Evolutionary conservation across 345 rosid genomes (phyloP), one percentile per base, ranked within the genome.

Genomic region (Populus alba): DNA sequence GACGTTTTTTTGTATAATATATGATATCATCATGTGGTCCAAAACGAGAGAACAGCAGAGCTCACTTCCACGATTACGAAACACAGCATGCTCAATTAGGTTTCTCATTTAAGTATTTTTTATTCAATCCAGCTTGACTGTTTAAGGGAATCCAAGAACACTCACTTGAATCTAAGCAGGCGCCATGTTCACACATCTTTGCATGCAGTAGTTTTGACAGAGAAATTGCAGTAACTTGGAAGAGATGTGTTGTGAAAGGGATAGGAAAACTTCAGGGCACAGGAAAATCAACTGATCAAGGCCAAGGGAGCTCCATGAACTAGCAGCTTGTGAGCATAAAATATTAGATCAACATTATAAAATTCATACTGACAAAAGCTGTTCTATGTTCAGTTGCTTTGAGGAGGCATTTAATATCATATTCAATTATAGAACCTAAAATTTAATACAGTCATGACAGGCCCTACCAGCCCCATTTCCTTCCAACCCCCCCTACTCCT

Each of bases 391-490:
- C 6, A 51, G 71, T 72, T 66, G 82, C 17, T 71, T 66, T 12
- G 74, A 37, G 67, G 27, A 20, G 27, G 55, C 74, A 70, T 79
- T 79, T 38, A 83, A 55, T 71, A 72, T 27, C n/a, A 45, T 66
- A 84, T 79, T 86, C 8, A 86, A 78, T 83, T 76, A 11, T 33
- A 6, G 59, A 69, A 75, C 69, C 37, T 35, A 55, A 43, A 63
- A 83, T 85, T 85, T 39, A 87, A 74, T 82, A 69, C 76, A 78
- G 75, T 66, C 82, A 83, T 80, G 81, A 83, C 70, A 53, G 80
- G 63, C 4, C 75, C 38, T 71, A 62, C 71, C 75, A 20, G 63
- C 73, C 69, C 70, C 75, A 33, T 71, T 65, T 31, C 63, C 57
- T 61, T 70, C 43, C 38, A 49, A 23, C 76, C 10, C 41, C 25